These are phyloP conservation scores for Trichocladium uniseriatum DNA, from an alignment of 495 filamentous ascomycete genomes.

Conservation along the genomic window DNA sequence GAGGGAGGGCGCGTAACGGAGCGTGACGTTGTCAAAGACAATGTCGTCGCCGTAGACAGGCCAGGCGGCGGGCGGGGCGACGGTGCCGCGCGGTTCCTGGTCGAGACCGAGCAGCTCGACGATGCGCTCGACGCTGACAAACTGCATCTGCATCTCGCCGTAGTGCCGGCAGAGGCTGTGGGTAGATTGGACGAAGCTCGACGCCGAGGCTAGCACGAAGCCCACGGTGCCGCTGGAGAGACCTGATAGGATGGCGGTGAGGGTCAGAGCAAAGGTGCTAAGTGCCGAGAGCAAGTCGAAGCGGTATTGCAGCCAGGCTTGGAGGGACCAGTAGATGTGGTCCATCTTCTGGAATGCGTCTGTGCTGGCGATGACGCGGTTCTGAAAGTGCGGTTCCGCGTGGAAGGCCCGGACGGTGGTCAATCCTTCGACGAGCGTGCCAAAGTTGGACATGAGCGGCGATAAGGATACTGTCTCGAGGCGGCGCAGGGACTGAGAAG, in stretches of 20 bases:
- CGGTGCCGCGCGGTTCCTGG: constrained; percentile 55
- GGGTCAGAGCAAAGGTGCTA: constrained; percentile 62
- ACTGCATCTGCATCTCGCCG: constrained; percentile 79
- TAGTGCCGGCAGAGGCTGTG: constrained; percentile 66
- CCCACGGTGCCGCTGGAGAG: constrained; percentile 65
- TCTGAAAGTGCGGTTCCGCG: constrained; percentile 65
- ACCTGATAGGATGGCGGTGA: constrained; percentile 58
- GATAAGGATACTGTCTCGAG: constrained; percentile 78
- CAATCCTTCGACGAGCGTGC: constrained; percentile 66
- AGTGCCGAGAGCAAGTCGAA: constrained; percentile 61
- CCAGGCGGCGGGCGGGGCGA: constrained; percentile 66
- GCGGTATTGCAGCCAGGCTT: constrained; percentile 71
- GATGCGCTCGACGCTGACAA: constrained; percentile 76
- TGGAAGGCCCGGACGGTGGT: constrained; percentile 71
- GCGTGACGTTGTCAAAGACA: constrained; percentile 63
- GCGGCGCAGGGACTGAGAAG: constrained; percentile 70
- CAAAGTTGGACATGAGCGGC: constrained; percentile 79
- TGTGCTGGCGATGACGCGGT: constrained; percentile 61
- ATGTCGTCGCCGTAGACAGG: constrained; percentile 60
- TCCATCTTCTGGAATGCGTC: constrained; percentile 87
- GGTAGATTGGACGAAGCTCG: constrained; percentile 56
- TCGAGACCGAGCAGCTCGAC: constrained; percentile 68
- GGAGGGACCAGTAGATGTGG: constrained; percentile 83
- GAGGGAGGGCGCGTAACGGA: constrained; percentile 67
- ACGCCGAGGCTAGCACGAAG: constrained; percentile 59